Evolutionary conservation across 805 yeast species (phyloP).

Genomic region (Metschnikowia gelsemii): DNA sequence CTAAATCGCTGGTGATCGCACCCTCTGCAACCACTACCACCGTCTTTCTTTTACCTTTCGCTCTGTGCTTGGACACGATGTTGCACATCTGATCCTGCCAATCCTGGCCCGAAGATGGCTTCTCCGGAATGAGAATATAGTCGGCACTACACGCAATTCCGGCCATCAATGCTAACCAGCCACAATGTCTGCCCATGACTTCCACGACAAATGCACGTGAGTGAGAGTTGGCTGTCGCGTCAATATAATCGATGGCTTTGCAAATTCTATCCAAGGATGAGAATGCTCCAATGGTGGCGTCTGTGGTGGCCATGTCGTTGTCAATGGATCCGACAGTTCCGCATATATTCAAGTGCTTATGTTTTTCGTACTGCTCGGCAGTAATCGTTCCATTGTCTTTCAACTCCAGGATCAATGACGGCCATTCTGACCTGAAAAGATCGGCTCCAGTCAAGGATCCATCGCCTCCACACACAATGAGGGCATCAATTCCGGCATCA

Average conservation of each 20-base stretch:
- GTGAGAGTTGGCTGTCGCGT: constrained; percentile 81
- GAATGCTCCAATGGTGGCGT: constrained; percentile 78
- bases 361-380: constrained; percentile 43
- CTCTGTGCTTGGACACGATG: constrained; percentile 62
- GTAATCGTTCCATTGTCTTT: constrained; percentile 46
- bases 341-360: constrained; percentile 62
- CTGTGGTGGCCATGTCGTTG: constrained; percentile 83
- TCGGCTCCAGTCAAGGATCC: constrained; percentile 85
- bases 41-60: constrained; percentile 72
- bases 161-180: constrained; percentile 82
- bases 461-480: constrained; percentile 81
- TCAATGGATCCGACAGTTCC: constrained; percentile 84
- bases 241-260: constrained; percentile 75
- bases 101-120: constrained; percentile 59
- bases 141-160: constrained; percentile 82
- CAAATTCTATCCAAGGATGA: constrained; percentile 76
- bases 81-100: constrained; percentile 71
- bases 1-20: constrained; percentile 67
- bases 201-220: constrained; percentile 82
- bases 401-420: constrained; percentile 61
- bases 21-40: constrained; percentile 84
- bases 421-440: constrained; percentile 75
- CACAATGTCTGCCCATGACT: constrained; percentile 90
- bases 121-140: constrained; percentile 76
- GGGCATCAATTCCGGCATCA: constrained; percentile 70